A percentile compares a stretch with the other conserved stretches of the same genome.
phyloP scores from a whole-genome alignment of 2,329 filamentous ascomycete genomes.

The Metarhizium anisopliae region DNA sequence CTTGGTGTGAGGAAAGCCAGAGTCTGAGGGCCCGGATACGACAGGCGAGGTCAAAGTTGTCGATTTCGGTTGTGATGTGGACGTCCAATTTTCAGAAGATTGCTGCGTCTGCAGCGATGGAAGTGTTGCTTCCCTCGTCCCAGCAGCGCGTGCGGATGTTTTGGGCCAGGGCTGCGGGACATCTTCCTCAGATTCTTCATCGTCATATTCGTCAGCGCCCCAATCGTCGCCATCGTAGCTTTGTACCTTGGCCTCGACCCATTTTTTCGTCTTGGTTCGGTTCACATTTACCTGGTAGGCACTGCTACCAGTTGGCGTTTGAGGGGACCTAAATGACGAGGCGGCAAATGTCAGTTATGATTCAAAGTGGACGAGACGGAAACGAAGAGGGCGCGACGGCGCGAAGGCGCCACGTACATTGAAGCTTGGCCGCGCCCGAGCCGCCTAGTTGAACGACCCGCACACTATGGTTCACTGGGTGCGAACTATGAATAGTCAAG shows the following conservation, averaged over 20 bases:
- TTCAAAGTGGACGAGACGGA: background rate
- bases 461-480: background rate
- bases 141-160: background rate
- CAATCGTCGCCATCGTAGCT: slow-evolving; percentile 92
- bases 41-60: slow-evolving; percentile 2
- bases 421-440: slow-evolving; percentile 18
- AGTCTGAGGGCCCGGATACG: background rate
- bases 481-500: background rate
- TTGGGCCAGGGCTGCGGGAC: background rate
- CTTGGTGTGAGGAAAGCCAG: background rate
- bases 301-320: slow-evolving; percentile 21
- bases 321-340: slow-evolving; percentile 16
- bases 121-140: slow-evolving; percentile 2
- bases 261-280: slow-evolving; percentile 85
- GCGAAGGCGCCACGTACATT: slow-evolving; percentile 13
- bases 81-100: background rate
- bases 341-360: slow-evolving; percentile 8
- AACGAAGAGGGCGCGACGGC: background rate
- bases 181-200: slow-evolving; percentile 37
- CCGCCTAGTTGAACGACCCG: slow-evolving; percentile 15
- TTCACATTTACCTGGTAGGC: slow-evolving; percentile 78
- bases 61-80: background rate
- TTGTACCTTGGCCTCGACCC: slow-evolving; percentile 80
- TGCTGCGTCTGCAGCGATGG: slow-evolving; percentile 7
- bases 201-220: slow-evolving; percentile 65